Evolutionary conservation across 768 basidiomycete species (phyloP).

Genomic region (Leccinum subtestaceum): DNA sequence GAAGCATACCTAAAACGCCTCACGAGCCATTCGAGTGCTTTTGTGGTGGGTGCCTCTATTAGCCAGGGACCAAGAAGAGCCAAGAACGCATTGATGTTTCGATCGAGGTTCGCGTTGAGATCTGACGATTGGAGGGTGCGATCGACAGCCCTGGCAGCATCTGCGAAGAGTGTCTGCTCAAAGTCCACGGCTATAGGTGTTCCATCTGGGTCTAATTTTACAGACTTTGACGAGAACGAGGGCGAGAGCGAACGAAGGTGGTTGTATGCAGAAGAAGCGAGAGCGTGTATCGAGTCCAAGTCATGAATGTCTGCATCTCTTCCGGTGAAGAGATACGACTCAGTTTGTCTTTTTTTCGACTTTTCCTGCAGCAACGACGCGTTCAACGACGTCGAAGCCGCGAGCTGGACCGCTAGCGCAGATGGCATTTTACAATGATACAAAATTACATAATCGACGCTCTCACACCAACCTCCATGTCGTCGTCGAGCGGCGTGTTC

Average conservation of each 20-base stretch:
- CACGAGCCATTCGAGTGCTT: slow-evolving; percentile 93
- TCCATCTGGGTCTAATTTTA: slow-evolving; percentile 15
- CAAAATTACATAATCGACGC: slow-evolving; percentile 9
- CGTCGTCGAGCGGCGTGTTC: slow-evolving; percentile 44
- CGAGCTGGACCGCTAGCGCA: slow-evolving; percentile 79
- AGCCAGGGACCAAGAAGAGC: slow-evolving; percentile 75
- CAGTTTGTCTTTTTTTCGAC: slow-evolving; percentile 54
- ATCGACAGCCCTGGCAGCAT: slow-evolving; percentile 70
- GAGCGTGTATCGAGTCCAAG: slow-evolving; percentile 78
- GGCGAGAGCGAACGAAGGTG: slow-evolving; percentile 66
- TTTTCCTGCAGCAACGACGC: slow-evolving; percentile 64
- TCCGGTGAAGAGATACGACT: slow-evolving; percentile 88
- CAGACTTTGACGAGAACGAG: slow-evolving; percentile 34
- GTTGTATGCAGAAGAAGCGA: slow-evolving; percentile 74
- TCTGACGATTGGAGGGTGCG: slow-evolving; percentile 70
- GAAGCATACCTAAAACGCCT: slow-evolving; percentile 76
- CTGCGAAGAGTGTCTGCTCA: slow-evolving; percentile 68
- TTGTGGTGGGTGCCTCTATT: slow-evolving; percentile 75
- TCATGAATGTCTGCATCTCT: slow-evolving; percentile 83
- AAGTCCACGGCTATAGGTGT: slow-evolving; percentile 37
- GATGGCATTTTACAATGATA: slow-evolving; percentile 52
- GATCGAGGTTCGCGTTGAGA: slow-evolving; percentile 62
- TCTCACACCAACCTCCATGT: neutral
- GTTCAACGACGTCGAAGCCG: slow-evolving; percentile 77
- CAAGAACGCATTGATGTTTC: slow-evolving; percentile 58